These are phyloP conservation scores for Globisporangium polare DNA, from an alignment of 352 stramenopile genomes.

Conservation along the genomic window DNA sequence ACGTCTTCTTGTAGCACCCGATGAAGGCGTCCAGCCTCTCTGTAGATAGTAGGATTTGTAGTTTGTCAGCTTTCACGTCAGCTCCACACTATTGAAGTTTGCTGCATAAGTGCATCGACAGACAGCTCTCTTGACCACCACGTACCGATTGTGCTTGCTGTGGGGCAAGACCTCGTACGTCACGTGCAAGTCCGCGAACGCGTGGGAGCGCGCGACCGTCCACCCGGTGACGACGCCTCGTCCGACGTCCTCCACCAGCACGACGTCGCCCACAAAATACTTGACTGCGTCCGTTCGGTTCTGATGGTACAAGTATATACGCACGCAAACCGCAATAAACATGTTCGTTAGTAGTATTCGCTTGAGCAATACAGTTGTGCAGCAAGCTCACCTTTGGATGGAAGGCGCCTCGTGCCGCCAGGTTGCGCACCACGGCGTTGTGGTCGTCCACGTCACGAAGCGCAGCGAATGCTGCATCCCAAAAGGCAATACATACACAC, in stretches of 20 bases:
- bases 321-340: too few relatives aligned
- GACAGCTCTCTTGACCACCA: not conserved
- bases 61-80: not conserved
- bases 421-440: slow-evolving; percentile 53
- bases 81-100: too few relatives aligned
- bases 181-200: slow-evolving; percentile 32
- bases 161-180: slow-evolving; percentile 74
- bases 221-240: slow-evolving; percentile 63
- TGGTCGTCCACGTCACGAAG: slow-evolving; percentile 66
- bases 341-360: not conserved
- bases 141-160: slow-evolving; percentile 41
- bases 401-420: slow-evolving; percentile 45
- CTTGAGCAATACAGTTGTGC: not conserved
- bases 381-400: slow-evolving; percentile 34
- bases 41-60: slow-evolving; percentile 9
- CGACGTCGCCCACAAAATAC: slow-evolving; percentile 68
- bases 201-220: slow-evolving; percentile 33
- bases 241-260: slow-evolving; percentile 49
- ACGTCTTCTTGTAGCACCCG: slow-evolving; percentile 59
- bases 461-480: slow-evolving; percentile 36
- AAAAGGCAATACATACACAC: not conserved
- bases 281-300: slow-evolving; percentile 40
- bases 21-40: slow-evolving; percentile 51
- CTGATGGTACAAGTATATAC: slow-evolving; percentile 22
- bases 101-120: too few relatives aligned